Percentiles rank a stretch among this genome's conserved stretches.
Conservation (phyloP, 768 basidiomycete species). For the Phlegmacium glaucopus region DNA sequence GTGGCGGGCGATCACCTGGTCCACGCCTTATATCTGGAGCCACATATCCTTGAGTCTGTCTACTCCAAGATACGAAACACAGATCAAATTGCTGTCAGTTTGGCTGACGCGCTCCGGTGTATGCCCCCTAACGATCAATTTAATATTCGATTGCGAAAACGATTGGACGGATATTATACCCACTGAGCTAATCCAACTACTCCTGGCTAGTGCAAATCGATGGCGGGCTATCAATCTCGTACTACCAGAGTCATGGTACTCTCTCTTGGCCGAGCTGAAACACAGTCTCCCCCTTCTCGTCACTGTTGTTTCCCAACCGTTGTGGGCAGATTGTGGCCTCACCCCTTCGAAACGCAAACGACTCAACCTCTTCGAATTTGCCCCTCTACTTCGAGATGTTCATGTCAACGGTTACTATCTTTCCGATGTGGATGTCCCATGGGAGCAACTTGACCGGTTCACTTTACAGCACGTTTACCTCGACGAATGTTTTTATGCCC, state of each 20-base stretch:
- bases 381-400: neutral
- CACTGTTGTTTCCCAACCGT: neutral
- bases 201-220: neutral
- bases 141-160: neutral
- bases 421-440: neutral
- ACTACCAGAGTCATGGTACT: neutral
- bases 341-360: neutral
- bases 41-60: neutral
- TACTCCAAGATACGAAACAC: neutral
- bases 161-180: neutral
- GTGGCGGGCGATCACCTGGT: neutral
- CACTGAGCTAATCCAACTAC: neutral
- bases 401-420: conserved; percentile 1
- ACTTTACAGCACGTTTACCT: conserved; percentile 4
- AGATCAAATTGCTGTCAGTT: neutral
- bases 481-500: conserved; percentile 8
- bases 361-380: neutral
- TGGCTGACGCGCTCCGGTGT: neutral
- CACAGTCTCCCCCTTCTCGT: neutral
- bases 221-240: neutral
- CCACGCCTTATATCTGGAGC: neutral
- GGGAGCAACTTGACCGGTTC: neutral
- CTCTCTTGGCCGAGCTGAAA: neutral
- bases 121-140: neutral
- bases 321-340: neutral